Conservation (phyloP, 441 rosid species). For the Codiaeum variegatum region DNA sequence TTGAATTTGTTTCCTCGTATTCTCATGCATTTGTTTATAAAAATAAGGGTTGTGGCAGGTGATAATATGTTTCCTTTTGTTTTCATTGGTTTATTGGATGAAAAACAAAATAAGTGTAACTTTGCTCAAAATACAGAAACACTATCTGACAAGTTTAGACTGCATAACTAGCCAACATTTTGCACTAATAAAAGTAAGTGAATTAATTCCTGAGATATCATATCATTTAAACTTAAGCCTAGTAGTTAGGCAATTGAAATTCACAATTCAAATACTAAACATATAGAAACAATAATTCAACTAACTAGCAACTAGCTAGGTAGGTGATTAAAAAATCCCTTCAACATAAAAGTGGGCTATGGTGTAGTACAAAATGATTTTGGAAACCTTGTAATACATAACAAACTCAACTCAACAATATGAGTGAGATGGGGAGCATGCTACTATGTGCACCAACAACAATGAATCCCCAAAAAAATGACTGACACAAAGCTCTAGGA, state of each 20-base stretch:
- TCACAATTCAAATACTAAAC: background rate
- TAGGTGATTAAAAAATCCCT: background rate
- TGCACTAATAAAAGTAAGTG: too few species aligned
- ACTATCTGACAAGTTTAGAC: too few species aligned
- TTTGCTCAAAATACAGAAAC: too few species aligned
- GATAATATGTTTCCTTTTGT: too few species aligned
- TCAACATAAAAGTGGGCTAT: background rate
- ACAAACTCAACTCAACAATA: constrained; percentile 14
- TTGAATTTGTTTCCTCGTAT: too few species aligned
- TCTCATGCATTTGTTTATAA: too few species aligned
- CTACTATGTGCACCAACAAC: constrained; percentile 19
- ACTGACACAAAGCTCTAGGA: constrained; percentile 41
- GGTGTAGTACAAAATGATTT: constrained; percentile 8
- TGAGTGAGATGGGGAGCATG: constrained; percentile 22
- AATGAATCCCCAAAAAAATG: constrained; percentile 16
- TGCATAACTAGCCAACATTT: too few species aligned
- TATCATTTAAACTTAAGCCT: background rate
- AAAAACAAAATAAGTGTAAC: too few species aligned
- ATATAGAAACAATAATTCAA: background rate
- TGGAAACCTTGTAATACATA: constrained; percentile 18
- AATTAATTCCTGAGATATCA: too few species aligned
- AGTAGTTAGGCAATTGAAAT: background rate
- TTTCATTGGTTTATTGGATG: too few species aligned
- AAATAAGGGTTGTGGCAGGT: too few species aligned
- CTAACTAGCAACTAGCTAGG: background rate